phyloP scores from a whole-genome alignment of 2,329 filamentous ascomycete species.

The Pyrenochaeta sp. region DNA sequence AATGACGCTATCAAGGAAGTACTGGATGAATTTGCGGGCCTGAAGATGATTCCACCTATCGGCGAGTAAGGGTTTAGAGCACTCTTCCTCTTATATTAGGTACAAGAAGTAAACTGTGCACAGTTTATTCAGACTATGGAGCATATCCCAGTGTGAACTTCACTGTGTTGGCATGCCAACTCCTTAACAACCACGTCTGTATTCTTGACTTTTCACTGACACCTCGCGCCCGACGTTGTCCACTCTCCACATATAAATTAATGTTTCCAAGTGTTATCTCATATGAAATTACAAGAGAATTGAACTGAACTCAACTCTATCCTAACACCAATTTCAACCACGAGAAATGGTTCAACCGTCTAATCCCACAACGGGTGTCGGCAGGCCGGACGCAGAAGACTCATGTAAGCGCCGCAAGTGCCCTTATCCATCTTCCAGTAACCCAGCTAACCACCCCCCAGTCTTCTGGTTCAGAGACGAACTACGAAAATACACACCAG shows the following conservation, averaged over 20 bases:
- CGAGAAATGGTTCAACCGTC: background rate
- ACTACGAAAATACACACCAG: background rate
- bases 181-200: background rate
- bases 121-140: background rate
- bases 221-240: background rate
- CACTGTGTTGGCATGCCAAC: background rate
- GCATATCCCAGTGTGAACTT: background rate
- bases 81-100: too few species aligned
- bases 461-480: background rate
- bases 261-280: background rate
- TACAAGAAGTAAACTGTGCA: background rate
- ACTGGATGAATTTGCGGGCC: slow-evolving; percentile 52
- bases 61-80: too few species aligned
- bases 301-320: background rate
- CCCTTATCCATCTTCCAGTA: background rate
- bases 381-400: background rate
- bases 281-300: background rate
- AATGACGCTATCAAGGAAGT: slow-evolving; percentile 55
- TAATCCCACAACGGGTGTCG: background rate
- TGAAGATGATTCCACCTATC: slow-evolving; percentile 55
- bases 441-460: background rate
- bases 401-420: background rate
- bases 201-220: background rate
- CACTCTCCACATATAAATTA: background rate
- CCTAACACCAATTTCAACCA: background rate